Conservation (phyloP, 169 alveolate species). For the Cryptosporidium viatorum region DNA sequence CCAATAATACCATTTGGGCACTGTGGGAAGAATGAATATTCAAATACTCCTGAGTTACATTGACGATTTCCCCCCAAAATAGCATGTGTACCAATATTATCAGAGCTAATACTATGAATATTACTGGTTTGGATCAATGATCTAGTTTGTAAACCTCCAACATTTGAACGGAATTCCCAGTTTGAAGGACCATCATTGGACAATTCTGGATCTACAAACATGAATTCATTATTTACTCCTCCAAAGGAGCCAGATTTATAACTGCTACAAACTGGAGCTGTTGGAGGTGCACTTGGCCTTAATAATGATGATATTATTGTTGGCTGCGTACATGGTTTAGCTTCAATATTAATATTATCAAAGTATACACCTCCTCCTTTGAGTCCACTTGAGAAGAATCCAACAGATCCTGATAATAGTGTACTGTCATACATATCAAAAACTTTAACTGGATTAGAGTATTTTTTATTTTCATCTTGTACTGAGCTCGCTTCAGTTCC, state of each 20-base stretch:
- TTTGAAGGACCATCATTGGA: constrained; percentile 72
- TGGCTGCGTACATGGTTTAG: constrained; percentile 69
- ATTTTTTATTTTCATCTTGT: constrained; percentile 11
- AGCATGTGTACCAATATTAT: constrained; percentile 70
- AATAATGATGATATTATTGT: constrained; percentile 30
- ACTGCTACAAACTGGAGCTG: constrained; percentile 75
- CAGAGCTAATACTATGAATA: constrained; percentile 67
- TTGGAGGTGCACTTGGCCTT: constrained; percentile 59
- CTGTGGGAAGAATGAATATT: constrained; percentile 73
- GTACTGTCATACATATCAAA: constrained; percentile 60
- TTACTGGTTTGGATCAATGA: constrained; percentile 71
- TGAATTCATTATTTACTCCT: constrained; percentile 66
- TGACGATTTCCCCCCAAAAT: constrained; percentile 72
- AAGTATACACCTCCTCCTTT: constrained; percentile 70
- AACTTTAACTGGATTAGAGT: constrained; percentile 52
- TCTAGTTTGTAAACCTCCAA: constrained; percentile 71
- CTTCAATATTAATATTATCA: constrained; percentile 56
- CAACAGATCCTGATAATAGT: constrained; percentile 59
- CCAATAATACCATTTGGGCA: constrained; percentile 72
- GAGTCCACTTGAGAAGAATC: constrained; percentile 66
- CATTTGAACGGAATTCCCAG: constrained; percentile 76
- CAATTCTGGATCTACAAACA: constrained; percentile 64
- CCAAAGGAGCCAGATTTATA: constrained; percentile 75
- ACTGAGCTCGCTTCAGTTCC: constrained; percentile 23
- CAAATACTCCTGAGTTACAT: constrained; percentile 68